Evolutionary conservation across 768 basidiomycete species (phyloP).

Genomic region (Tricholoma sp.): DNA sequence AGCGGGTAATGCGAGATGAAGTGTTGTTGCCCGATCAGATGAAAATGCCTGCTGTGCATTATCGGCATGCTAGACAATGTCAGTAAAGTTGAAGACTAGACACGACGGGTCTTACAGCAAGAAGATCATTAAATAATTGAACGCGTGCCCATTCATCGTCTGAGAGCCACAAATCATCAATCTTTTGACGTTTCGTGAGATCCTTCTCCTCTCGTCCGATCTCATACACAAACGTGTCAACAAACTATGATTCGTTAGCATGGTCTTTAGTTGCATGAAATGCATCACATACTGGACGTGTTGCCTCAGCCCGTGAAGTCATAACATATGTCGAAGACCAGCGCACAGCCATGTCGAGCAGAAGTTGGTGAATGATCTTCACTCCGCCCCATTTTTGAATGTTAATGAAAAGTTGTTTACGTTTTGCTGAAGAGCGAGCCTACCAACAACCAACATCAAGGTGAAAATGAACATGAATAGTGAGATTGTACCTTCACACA

Average conservation of each 20-base stretch:
- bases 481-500: neutral
- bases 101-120: neutral
- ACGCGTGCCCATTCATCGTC: neutral
- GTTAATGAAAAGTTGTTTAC: too few relatives aligned
- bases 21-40: neutral
- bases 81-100: neutral
- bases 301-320: neutral
- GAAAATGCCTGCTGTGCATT: constrained; percentile 1
- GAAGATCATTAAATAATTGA: neutral
- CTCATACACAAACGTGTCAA: too few relatives aligned
- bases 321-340: too few relatives aligned
- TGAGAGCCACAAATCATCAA: neutral
- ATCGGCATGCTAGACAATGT: neutral
- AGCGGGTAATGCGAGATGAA: neutral
- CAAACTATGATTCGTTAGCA: neutral
- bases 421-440: neutral
- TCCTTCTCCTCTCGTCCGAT: neutral
- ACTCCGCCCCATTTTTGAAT: neutral
- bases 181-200: neutral
- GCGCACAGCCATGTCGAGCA: too few relatives aligned
- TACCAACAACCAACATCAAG: neutral
- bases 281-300: neutral
- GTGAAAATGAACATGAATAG: neutral
- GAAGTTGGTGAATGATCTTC: neutral
- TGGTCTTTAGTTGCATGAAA: neutral